These are phyloP conservation scores for Arthrobotrys iridis DNA, from an alignment of 2,329 filamentous ascomycete species.

Conservation along the genomic window DNA sequence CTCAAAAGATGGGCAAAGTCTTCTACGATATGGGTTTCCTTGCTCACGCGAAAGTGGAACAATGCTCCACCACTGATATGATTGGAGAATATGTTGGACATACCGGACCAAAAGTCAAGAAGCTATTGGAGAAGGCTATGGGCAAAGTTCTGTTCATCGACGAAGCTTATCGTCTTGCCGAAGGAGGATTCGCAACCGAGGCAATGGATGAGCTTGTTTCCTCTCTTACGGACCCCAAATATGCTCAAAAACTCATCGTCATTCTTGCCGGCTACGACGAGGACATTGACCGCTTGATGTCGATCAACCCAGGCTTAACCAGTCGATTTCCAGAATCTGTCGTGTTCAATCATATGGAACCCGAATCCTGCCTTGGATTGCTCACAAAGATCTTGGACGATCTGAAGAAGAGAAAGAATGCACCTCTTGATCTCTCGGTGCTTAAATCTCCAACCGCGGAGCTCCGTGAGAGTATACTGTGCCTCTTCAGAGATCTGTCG, in stretches of 20 bases:
- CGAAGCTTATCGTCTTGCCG: constrained; percentile 67
- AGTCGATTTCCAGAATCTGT: constrained; percentile 73
- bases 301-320: constrained; percentile 71
- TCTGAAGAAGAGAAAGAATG: constrained; percentile 58
- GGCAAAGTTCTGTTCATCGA: constrained; percentile 70
- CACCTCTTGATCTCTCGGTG: constrained; percentile 40
- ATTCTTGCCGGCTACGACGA: constrained; percentile 70
- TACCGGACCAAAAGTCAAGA: constrained; percentile 69
- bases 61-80: constrained; percentile 67
- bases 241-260: constrained; percentile 66
- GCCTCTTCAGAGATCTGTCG: constrained; percentile 63
- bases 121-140: constrained; percentile 68
- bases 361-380: constrained; percentile 64
- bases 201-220: constrained; percentile 68
- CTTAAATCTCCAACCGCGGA: constrained; percentile 51
- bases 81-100: constrained; percentile 67
- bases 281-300: constrained; percentile 73
- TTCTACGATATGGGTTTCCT: constrained; percentile 69
- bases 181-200: constrained; percentile 66
- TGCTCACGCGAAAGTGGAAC: constrained; percentile 64
- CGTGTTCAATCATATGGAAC: constrained; percentile 66
- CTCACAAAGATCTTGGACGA: constrained; percentile 60
- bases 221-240: constrained; percentile 66
- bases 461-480: constrained; percentile 53
- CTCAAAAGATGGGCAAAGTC: constrained; percentile 60